These are phyloP conservation scores for Plenodomus tracheiphilus DNA, from an alignment of 2,329 filamentous ascomycete genomes.

Conservation along the genomic window DNA sequence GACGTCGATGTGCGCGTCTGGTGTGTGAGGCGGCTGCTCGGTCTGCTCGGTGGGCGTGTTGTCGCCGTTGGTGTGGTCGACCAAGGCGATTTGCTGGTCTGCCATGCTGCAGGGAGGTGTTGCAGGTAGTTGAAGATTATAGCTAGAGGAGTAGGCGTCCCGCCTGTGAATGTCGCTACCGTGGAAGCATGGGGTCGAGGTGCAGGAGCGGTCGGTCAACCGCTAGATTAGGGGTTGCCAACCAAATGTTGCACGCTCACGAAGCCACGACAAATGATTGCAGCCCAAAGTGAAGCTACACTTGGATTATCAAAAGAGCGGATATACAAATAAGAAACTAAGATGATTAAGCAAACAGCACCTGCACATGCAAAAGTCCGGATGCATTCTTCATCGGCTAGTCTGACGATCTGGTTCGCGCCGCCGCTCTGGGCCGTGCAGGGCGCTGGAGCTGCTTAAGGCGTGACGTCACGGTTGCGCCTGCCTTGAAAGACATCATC, in stretches of 20 bases:
- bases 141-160: constrained; percentile 14
- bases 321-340: constrained; percentile 8
- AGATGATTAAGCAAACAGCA: constrained; percentile 2
- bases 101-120: constrained; percentile 23
- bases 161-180: constrained; percentile 26
- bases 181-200: constrained; percentile 31
- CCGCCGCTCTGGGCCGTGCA: constrained; percentile 2
- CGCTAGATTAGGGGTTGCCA: constrained; percentile 26
- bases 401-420: constrained; percentile 26
- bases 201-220: constrained; percentile 19
- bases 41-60: constrained; percentile 29
- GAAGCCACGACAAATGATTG: constrained; percentile 6
- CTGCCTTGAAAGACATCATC: constrained; percentile 26
- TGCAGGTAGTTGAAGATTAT: constrained; percentile 2
- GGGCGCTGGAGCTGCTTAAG: constrained; percentile 25
- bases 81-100: constrained; percentile 69
- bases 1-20: constrained; percentile 65
- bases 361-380: constrained; percentile 2
- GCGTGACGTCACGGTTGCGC: constrained; percentile 29
- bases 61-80: constrained; percentile 57
- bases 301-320: constrained; percentile 1
- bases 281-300: constrained; percentile 2
- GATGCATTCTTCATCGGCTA: constrained; percentile 3
- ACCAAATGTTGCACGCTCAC: constrained; percentile 4
- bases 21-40: constrained; percentile 19